Base-by-base conservation (phyloP, 208 protist genomes). In the Leishmania lainsoni region DNA sequence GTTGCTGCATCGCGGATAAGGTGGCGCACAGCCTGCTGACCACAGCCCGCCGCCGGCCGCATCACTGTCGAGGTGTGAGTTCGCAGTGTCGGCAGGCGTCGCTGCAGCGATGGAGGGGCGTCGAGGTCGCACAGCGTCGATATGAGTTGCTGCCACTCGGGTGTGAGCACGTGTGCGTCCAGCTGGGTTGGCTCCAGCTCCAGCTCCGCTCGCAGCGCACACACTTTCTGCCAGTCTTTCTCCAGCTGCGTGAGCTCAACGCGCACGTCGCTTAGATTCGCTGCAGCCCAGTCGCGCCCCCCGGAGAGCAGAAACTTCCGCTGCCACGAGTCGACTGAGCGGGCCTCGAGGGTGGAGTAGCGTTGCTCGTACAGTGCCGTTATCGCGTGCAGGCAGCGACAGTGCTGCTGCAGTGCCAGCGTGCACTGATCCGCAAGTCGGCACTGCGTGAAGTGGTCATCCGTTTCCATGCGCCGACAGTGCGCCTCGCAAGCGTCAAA, bases 221-320 rank as follows among this genome's bases (percentile, higher is more conserved):
- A 66, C 39, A 94, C 76, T 59, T 80, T 77, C n/a, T 32, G 68
- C 89, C 90, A 93, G n/a, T 81, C 79, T 29, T 39, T 70, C 45
- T 92, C 88, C 61, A 95, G 65, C 63, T 84, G 63, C 51, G 29
- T 12, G 26, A 94, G 76, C 80, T 96, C 91, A 5, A 69, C 70
- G 8, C 88, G 90, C 9, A 92, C 83, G 32, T 95, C 90, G 20
- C 86, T 74, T 63, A 96, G 75, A 78, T 97, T 94, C 17, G 65
- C 78, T 12, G 87, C 84, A 8, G 89, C 89, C 82, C 87, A 91
- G 32, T 92, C 90, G 22, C 88, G 91, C 78, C 96, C 94, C 26
- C 88, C 83, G 12, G 88, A 76, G 8, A 94, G 75, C 49, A 97
- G 86, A 75, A 95, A 97, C 76, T 92, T 83, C 77, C 89, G 65